Conservation (phyloP, 2,329 filamentous ascomycete species). For the Penicillium freii region DNA sequence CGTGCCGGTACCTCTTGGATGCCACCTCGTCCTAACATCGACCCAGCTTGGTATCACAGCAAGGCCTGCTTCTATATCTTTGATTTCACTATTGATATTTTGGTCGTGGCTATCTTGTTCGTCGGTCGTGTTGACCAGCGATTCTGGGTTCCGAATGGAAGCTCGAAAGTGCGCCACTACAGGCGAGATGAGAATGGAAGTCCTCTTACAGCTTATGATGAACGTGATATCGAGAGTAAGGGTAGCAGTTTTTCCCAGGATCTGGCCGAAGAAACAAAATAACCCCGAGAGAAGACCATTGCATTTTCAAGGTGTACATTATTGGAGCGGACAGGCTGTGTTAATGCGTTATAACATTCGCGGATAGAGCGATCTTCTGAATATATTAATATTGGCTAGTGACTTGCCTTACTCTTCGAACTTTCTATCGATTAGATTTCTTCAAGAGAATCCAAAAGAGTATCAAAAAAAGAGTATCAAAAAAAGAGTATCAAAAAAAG, state of each 20-base stretch:
- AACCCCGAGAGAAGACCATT: background rate
- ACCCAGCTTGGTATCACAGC: constrained; percentile 68
- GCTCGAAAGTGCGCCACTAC: constrained; percentile 19
- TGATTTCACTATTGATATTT: constrained; percentile 71
- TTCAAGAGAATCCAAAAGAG: too few relatives aligned
- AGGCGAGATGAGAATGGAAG: background rate
- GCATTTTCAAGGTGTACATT: background rate
- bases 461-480: too few relatives aligned
- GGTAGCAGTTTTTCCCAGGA: background rate
- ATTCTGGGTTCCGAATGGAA: constrained; percentile 71
- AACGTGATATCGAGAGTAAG: background rate
- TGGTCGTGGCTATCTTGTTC: constrained; percentile 67
- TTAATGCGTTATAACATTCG: background rate
- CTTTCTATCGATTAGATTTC: too few relatives aligned
- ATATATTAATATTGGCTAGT: background rate
- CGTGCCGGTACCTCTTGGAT: constrained; percentile 61
- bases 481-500: too few relatives aligned
- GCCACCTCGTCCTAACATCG: constrained; percentile 46
- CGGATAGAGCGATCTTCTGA: background rate
- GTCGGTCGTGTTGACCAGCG: constrained; percentile 68
- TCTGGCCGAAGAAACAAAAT: background rate
- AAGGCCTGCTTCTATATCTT: constrained; percentile 77
- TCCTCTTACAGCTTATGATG: background rate
- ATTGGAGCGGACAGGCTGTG: background rate
- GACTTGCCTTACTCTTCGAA: too few relatives aligned